phyloP scores from a whole-genome alignment of 805 yeast genomes.

The Debaryomyces maramus region DNA sequence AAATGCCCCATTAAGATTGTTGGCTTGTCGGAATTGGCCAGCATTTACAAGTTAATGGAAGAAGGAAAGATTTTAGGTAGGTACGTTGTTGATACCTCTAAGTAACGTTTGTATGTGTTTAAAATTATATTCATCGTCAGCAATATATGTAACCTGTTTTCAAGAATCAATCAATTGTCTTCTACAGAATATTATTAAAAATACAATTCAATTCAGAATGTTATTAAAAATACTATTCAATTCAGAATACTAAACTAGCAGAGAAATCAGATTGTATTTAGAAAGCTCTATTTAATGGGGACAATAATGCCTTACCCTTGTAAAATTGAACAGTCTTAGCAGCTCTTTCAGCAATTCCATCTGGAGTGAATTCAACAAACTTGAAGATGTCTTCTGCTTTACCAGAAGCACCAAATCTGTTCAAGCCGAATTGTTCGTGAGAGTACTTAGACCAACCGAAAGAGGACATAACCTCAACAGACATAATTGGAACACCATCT shows the following conservation, averaged over 20 bases:
- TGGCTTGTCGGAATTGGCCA: constrained; percentile 69
- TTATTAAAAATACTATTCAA: too few species aligned
- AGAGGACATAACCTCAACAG: constrained; percentile 91
- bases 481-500: constrained; percentile 88
- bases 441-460: constrained; percentile 93
- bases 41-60: constrained; percentile 74
- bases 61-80: constrained; percentile 86
- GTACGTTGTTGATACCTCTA: constrained; percentile 78
- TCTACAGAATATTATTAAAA: too few species aligned
- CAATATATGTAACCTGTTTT: too few species aligned
- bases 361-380: constrained; percentile 86
- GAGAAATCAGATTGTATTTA: too few species aligned
- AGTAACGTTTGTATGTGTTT: constrained; percentile 45
- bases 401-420: constrained; percentile 97
- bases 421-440: constrained; percentile 93
- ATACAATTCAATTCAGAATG: too few species aligned
- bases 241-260: too few species aligned
- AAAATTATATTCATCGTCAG: too few species aligned
- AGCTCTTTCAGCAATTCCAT: constrained; percentile 88
- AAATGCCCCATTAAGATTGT: constrained; percentile 73
- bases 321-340: constrained; percentile 75
- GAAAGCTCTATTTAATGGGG: constrained; percentile 83
- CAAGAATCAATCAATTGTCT: too few species aligned
- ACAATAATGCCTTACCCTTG: constrained; percentile 68
- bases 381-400: constrained; percentile 81